phyloP scores from a whole-genome alignment of 495 filamentous ascomycete genomes.

The Penicillium parvum region DNA sequence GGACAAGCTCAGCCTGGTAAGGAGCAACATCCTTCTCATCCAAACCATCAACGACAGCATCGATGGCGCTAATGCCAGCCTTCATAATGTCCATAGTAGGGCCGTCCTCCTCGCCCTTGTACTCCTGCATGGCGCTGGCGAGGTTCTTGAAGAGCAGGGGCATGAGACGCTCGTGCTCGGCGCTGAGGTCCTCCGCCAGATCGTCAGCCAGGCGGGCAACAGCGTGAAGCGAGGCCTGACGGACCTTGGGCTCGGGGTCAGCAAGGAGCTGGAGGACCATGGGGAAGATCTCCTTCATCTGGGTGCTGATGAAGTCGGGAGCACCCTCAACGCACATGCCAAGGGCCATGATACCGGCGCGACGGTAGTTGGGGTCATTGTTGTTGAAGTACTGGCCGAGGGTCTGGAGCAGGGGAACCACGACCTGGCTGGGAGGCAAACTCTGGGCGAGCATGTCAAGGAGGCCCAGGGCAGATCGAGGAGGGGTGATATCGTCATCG shows the following conservation, averaged over 20 bases:
- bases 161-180: conserved; percentile 77
- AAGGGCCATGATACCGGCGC: conserved; percentile 85
- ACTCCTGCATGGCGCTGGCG: conserved; percentile 65
- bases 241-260: conserved; percentile 75
- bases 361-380: conserved; percentile 68
- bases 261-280: conserved; percentile 78
- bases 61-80: conserved; percentile 84
- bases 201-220: conserved; percentile 90
- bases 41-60: conserved; percentile 87
- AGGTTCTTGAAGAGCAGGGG: conserved; percentile 82
- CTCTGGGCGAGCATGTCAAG: conserved; percentile 84
- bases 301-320: conserved; percentile 90
- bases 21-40: conserved; percentile 72
- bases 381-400: conserved; percentile 75
- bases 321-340: conserved; percentile 96
- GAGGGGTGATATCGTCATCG: conserved; percentile 88
- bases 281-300: conserved; percentile 81
- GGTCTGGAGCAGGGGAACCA: conserved; percentile 83
- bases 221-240: conserved; percentile 78
- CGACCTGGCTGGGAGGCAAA: conserved; percentile 88
- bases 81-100: conserved; percentile 76
- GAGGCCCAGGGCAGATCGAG: conserved; percentile 77
- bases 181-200: conserved; percentile 78
- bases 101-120: conserved; percentile 57
- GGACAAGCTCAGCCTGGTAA: conserved; percentile 79